phyloP scores from a whole-genome alignment of 345 rosid genomes.

The Clausena lansium region DNA sequence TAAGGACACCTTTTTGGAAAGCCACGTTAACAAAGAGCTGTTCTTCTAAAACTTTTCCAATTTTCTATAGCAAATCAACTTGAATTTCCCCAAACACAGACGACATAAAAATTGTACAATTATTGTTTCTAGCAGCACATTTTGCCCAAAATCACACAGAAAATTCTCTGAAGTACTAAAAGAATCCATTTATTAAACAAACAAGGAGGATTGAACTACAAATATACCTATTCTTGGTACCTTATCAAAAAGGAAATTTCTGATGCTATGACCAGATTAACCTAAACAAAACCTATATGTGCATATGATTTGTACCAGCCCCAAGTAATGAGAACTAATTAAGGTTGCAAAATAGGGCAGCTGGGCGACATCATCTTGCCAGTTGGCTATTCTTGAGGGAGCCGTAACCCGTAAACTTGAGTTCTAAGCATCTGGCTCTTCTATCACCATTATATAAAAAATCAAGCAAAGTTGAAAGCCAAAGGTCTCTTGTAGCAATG shows the following conservation, averaged over 20 bases:
- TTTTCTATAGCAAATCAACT: no score
- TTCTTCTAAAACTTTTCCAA: no score
- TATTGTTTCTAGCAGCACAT: no score
- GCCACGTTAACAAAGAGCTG: no score
- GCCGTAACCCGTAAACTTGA: neutral
- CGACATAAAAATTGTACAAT: no score
- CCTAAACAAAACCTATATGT: neutral
- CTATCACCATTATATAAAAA: neutral
- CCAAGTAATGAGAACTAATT: neutral
- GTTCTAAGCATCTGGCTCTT: neutral
- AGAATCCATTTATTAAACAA: neutral
- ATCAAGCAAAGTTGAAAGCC: neutral
- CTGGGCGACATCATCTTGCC: neutral
- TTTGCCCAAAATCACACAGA: neutral
- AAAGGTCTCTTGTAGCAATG: neutral
- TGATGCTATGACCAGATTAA: neutral
- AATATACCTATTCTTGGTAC: neutral
- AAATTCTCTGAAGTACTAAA: neutral
- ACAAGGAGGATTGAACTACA: neutral
- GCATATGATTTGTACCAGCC: neutral
- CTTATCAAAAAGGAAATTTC: slow-evolving; percentile 15
- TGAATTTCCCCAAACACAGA: no score
- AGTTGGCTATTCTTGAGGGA: neutral
- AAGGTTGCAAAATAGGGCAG: slow-evolving; percentile 1
- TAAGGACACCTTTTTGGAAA: no score